phyloP scores from a whole-genome alignment of 352 stramenopile genomes.

The Phytophthora pinifolia region DNA sequence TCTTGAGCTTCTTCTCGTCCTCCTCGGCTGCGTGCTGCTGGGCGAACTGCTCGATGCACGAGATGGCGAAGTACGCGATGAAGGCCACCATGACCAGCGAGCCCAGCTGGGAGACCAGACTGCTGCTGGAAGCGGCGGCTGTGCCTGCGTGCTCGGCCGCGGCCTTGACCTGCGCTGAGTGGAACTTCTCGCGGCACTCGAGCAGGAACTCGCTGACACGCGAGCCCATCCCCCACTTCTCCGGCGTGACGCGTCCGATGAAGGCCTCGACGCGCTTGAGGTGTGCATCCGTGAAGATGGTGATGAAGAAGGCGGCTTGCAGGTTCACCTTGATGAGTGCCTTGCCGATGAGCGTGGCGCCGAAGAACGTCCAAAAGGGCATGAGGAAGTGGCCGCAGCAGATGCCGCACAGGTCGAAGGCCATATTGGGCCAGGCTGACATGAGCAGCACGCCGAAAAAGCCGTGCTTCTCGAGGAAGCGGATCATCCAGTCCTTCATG shows the following conservation, averaged over 20 bases:
- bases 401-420: constrained; percentile 94
- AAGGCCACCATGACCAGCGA: constrained; percentile 86
- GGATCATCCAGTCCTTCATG: constrained; percentile 94
- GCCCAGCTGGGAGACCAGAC: constrained; percentile 78
- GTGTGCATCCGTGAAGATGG: constrained; percentile 87
- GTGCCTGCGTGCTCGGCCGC: constrained; percentile 51
- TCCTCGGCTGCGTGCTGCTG: constrained; percentile 88
- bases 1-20: constrained; percentile 87
- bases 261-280: constrained; percentile 86
- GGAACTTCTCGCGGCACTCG: constrained; percentile 86
- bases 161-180: constrained; percentile 68
- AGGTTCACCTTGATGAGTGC: constrained; percentile 92
- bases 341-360: constrained; percentile 93
- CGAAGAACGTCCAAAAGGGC: constrained; percentile 96
- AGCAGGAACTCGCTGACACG: constrained; percentile 86
- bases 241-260: constrained; percentile 74
- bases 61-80: constrained; percentile 90
- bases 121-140: constrained; percentile 45
- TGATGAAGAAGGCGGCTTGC: constrained; percentile 91
- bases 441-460: constrained; percentile 94
- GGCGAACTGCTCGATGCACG: constrained; percentile 90
- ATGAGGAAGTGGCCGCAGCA: constrained; percentile 95
- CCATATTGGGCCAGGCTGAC: constrained; percentile 94
- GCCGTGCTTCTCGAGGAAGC: constrained; percentile 89
- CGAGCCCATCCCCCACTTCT: constrained; percentile 72